phyloP scores from a whole-genome alignment of 345 rosid genomes.

The Dovyalis caffra region DNA sequence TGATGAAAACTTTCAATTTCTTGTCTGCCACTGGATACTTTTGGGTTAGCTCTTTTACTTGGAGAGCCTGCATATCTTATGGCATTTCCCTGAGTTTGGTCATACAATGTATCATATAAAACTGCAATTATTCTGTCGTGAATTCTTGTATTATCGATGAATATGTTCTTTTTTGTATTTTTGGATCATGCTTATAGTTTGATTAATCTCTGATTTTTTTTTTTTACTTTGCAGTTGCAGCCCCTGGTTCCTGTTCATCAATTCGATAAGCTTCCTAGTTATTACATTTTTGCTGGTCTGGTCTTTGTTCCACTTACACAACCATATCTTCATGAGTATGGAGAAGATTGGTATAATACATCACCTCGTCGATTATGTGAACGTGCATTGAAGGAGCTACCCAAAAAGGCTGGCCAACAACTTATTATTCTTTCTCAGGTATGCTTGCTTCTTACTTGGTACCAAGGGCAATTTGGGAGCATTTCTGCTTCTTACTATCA shows the following conservation, averaged over 20 bases:
- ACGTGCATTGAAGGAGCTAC: conserved; percentile 72
- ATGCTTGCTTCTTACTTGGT: conserved; percentile 1
- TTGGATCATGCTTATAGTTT: background rate
- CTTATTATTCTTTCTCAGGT: conserved; percentile 91
- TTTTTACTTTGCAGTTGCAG: conserved; percentile 57
- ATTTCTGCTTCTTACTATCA: background rate
- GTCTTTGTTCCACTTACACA: conserved; percentile 83
- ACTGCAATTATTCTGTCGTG: background rate
- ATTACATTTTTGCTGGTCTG: conserved; percentile 92
- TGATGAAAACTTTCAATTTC: background rate
- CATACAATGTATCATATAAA: background rate
- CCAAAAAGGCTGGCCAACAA: conserved; percentile 68
- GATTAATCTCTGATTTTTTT: background rate
- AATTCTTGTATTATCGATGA: background rate
- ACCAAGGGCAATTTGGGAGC: background rate
- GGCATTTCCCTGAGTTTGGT: background rate
- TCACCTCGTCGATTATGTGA: conserved; percentile 83
- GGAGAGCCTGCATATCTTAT: background rate
- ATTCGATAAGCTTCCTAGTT: conserved; percentile 79
- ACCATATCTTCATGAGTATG: conserved; percentile 86
- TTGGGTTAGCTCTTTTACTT: background rate
- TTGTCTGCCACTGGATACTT: background rate
- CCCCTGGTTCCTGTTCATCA: conserved; percentile 90
- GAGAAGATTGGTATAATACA: conserved; percentile 91
- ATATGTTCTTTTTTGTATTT: background rate